phyloP scores from a whole-genome alignment of 2,329 filamentous ascomycete genomes.

The Calycina herbarum region DNA sequence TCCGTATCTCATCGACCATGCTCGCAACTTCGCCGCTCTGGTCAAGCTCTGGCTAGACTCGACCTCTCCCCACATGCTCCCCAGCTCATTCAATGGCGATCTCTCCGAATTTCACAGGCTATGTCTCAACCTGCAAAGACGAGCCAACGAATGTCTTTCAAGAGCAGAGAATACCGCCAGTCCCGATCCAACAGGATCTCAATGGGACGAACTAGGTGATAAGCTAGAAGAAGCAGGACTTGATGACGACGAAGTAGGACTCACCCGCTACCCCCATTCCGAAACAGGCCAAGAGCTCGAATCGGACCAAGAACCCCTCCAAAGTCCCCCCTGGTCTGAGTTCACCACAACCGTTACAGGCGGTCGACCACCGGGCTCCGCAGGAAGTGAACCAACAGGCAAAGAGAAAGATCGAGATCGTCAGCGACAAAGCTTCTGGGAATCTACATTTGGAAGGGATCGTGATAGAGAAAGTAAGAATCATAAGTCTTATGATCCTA shows the following conservation, averaged over 20 bases:
- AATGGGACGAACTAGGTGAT: slow-evolving; percentile 35
- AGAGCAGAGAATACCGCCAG: slow-evolving; percentile 33
- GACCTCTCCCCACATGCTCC: slow-evolving; percentile 28
- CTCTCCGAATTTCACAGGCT: slow-evolving; percentile 35
- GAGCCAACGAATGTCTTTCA: slow-evolving; percentile 36
- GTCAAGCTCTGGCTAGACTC: slow-evolving; percentile 77
- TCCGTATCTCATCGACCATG: slow-evolving; percentile 88
- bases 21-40: slow-evolving; percentile 79
- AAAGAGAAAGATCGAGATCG: slow-evolving; percentile 18
- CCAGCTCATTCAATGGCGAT: slow-evolving; percentile 32
- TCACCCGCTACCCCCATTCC: slow-evolving; percentile 7
- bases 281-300: slow-evolving; percentile 14
- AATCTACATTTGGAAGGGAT: slow-evolving; percentile 31
- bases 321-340: slow-evolving; percentile 14
- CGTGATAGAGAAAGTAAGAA: slow-evolving; percentile 35
- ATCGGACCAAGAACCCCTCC: slow-evolving; percentile 23
- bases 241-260: slow-evolving; percentile 12
- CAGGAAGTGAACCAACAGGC: slow-evolving; percentile 22
- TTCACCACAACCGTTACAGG: slow-evolving; percentile 17
- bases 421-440: slow-evolving; percentile 37
- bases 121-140: slow-evolving; percentile 35
- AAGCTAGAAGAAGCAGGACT: slow-evolving; percentile 27
- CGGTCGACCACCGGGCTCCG: slow-evolving; percentile 25
- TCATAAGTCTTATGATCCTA: slow-evolving; percentile 24
- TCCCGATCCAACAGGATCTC: slow-evolving; percentile 28